Evolutionary conservation across 441 rosid genomes (phyloP).

Genomic region (Euphorbia schlechtendalii): DNA sequence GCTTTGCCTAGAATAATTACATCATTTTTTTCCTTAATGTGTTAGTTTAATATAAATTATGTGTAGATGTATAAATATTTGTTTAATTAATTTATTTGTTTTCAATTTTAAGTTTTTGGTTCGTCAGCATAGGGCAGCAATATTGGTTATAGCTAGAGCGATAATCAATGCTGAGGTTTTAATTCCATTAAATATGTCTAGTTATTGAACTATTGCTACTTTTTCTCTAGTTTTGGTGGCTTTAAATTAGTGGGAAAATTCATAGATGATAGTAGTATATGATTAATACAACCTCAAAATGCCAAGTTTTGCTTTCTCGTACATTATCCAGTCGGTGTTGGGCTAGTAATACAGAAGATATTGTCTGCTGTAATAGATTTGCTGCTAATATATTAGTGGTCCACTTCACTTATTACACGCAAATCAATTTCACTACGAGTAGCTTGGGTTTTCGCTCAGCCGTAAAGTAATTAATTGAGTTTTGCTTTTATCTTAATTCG

Average conservation of each 20-base stretch:
- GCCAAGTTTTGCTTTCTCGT: conserved; percentile 25
- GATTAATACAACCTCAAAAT: conserved; percentile 11
- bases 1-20: too few species aligned
- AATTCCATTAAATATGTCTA: not conserved
- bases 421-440: too few species aligned
- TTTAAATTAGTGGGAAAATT: not conserved
- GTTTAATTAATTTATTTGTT: too few species aligned
- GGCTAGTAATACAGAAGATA: conserved; percentile 13
- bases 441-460: too few species aligned
- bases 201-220: not conserved
- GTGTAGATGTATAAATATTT: conserved; percentile 14
- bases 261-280: conserved; percentile 1
- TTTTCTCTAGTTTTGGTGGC: not conserved
- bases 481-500: too few species aligned
- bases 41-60: too few species aligned
- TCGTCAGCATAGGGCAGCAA: too few species aligned
- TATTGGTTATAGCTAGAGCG: too few species aligned
- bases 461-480: too few species aligned
- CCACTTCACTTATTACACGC: conserved; percentile 16
- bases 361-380: conserved; percentile 18
- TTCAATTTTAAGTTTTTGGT: too few species aligned
- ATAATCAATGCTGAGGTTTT: conserved; percentile 6
- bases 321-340: conserved; percentile 27
- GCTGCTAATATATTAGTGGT: conserved; percentile 15
- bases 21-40: too few species aligned